Percentiles rank a stretch among this genome's conserved stretches.
These are phyloP conservation scores for Floccularia luteovirens DNA, from an alignment of 768 basidiomycete genomes.

Conservation along the genomic window DNA sequence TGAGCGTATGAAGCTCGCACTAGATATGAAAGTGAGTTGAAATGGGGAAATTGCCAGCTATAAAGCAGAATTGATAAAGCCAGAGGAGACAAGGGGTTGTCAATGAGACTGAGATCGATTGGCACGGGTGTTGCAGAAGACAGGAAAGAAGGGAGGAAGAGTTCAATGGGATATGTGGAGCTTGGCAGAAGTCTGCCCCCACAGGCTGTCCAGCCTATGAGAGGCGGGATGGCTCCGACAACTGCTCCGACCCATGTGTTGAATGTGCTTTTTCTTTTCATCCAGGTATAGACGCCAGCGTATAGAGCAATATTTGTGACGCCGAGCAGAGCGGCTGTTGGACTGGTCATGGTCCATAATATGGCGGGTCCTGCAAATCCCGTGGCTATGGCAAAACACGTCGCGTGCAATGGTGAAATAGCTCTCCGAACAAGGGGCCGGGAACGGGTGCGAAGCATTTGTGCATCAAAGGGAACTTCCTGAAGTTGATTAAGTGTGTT, in stretches of 20 bases:
- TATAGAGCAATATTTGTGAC: slow-evolving; percentile 83
- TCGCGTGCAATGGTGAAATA: slow-evolving; percentile 81
- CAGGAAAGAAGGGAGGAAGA: slow-evolving; percentile 59
- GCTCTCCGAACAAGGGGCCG: slow-evolving; percentile 81
- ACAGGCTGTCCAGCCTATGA: slow-evolving; percentile 98
- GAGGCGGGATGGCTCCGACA: slow-evolving; percentile 87
- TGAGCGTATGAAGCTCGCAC: slow-evolving; percentile 86
- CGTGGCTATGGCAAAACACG: slow-evolving; percentile 67
- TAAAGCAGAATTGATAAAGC: slow-evolving; percentile 81
- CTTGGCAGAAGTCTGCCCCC: slow-evolving; percentile 72
- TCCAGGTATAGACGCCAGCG: slow-evolving; percentile 85
- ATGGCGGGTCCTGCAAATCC: slow-evolving; percentile 75
- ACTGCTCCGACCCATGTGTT: slow-evolving; percentile 96
- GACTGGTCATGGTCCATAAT: slow-evolving; percentile 78
- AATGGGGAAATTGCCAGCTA: slow-evolving; percentile 99
- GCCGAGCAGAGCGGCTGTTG: slow-evolving; percentile 79
- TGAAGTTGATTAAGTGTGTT: slow-evolving; percentile 94
- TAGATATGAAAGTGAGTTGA: slow-evolving; percentile 87
- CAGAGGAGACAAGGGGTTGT: slow-evolving; percentile 78
- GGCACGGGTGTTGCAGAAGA: slow-evolving; percentile 20
- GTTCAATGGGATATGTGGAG: slow-evolving; percentile 45
- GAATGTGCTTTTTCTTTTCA: slow-evolving; percentile 73
- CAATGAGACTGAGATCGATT: slow-evolving; percentile 42
- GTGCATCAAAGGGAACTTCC: slow-evolving; percentile 93
- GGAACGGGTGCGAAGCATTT: slow-evolving; percentile 87